Percentiles rank a stretch among this genome's conserved stretches.
phyloP scores from a whole-genome alignment of 2,329 filamentous ascomycete genomes.

The Tricladium varicosporioides region DNA sequence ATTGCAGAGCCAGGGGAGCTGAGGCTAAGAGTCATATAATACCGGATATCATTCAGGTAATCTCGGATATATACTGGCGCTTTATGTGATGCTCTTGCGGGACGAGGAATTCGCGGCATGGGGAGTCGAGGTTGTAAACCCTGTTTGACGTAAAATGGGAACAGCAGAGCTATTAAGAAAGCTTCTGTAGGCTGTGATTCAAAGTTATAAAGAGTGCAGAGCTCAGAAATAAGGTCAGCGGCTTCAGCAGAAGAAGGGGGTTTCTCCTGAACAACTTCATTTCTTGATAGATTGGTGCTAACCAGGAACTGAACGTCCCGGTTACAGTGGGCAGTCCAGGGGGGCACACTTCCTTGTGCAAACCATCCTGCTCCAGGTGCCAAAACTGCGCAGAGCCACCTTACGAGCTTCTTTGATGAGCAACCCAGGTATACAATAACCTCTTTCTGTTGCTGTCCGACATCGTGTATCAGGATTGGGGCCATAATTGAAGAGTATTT shows the following conservation, averaged over 20 bases:
- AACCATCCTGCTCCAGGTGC: slow-evolving; percentile 4
- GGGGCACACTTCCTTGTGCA: slow-evolving; percentile 5
- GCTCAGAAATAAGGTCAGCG: slow-evolving; percentile 1
- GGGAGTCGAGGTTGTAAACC: slow-evolving; percentile 7
- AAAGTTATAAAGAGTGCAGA: slow-evolving; percentile 1
- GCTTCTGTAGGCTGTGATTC: slow-evolving; percentile 3
- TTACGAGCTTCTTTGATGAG: slow-evolving; percentile 3
- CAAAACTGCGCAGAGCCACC: slow-evolving; percentile 2
- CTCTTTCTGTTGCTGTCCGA: not conserved
- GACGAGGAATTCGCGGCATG: not conserved
- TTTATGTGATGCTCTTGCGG: not conserved
- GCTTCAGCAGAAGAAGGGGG: slow-evolving; percentile 3
- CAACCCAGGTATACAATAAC: not conserved
- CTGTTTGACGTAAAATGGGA: slow-evolving; percentile 1
- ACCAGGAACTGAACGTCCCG: not conserved
- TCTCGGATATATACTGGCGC: not conserved
- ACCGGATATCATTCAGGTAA: not conserved
- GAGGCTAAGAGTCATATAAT: slow-evolving; percentile 4
- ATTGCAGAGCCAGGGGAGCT: not conserved
- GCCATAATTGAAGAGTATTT: slow-evolving; percentile 1
- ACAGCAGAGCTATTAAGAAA: slow-evolving; percentile 3
- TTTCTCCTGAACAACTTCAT: not conserved
- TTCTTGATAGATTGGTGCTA: not conserved
- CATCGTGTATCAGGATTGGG: not conserved
- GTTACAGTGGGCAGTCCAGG: slow-evolving; percentile 4